Evolutionary conservation across 1,284 basidiomycete genomes (phyloP).

Genomic region (Apiotrichum veenhuisii): DNA sequence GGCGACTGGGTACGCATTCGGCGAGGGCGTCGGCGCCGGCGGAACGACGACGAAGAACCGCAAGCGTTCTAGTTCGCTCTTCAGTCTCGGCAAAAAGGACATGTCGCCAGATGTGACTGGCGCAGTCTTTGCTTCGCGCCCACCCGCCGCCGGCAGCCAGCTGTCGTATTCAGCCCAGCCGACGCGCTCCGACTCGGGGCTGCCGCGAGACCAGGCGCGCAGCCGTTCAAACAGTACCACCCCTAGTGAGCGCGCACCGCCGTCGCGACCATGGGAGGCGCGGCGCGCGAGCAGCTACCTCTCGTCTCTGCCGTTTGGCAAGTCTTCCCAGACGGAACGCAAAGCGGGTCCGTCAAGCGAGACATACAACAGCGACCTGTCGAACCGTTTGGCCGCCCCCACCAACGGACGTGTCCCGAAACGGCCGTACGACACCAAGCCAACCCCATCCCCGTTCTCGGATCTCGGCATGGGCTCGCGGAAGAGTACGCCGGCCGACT

Average conservation of each 20-base stretch:
- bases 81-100: slow-evolving; percentile 12
- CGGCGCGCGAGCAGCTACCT: slow-evolving; percentile 27
- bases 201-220: neutral
- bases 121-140: slow-evolving; percentile 1
- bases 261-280: slow-evolving; percentile 16
- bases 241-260: slow-evolving; percentile 6
- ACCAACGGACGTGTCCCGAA: slow-evolving; percentile 18
- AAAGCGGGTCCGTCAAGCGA: slow-evolving; percentile 28
- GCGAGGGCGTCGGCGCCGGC: slow-evolving; percentile 39
- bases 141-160: neutral
- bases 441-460: slow-evolving; percentile 22
- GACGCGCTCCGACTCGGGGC: no score
- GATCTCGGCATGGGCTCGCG: slow-evolving; percentile 14
- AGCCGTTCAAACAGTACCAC: neutral
- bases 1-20: slow-evolving; percentile 38
- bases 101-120: neutral
- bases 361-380: slow-evolving; percentile 35
- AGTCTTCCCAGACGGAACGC: slow-evolving; percentile 3
- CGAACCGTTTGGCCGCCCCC: slow-evolving; percentile 1
- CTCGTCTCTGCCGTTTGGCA: slow-evolving; percentile 25
- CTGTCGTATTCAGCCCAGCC: neutral
- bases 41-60: slow-evolving; percentile 10
- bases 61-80: slow-evolving; percentile 23
- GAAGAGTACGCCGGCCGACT: slow-evolving; percentile 2
- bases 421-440: slow-evolving; percentile 16